Evolutionary conservation across 2,329 filamentous ascomycete species (phyloP).

Genomic region (Alternaria arborescens): DNA sequence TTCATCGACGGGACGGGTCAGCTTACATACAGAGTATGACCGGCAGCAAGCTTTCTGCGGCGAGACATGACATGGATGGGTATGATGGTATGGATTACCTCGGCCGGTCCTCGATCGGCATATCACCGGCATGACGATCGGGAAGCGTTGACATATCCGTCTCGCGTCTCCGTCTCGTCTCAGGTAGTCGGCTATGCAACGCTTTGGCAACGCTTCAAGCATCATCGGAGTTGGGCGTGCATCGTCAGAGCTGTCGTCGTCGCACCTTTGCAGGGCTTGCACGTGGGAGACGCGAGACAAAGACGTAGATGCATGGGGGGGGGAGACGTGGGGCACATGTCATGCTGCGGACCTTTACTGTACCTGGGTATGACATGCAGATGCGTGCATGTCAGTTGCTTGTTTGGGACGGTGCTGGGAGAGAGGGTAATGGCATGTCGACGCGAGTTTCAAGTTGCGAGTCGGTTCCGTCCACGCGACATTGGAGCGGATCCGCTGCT

Average conservation of each 20-base stretch:
- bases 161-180: not conserved
- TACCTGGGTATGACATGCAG: not conserved
- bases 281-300: not conserved
- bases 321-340: not conserved
- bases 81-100: not conserved
- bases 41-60: not conserved
- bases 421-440: not conserved
- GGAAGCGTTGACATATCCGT: not conserved
- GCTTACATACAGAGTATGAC: not conserved
- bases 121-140: conserved; percentile 2
- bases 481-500: not conserved
- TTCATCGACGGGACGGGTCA: not conserved
- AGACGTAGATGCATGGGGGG: not conserved
- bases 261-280: not conserved
- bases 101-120: conserved; percentile 3
- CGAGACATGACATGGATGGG: not conserved
- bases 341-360: not conserved
- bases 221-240: not conserved
- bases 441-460: not conserved
- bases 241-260: not conserved
- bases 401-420: not conserved
- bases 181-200: not conserved
- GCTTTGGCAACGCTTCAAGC: not conserved
- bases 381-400: not conserved
- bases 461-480: not conserved